Conservation (phyloP, 1,284 basidiomycete genomes). For the Ceratobasidium sp. region DNA sequence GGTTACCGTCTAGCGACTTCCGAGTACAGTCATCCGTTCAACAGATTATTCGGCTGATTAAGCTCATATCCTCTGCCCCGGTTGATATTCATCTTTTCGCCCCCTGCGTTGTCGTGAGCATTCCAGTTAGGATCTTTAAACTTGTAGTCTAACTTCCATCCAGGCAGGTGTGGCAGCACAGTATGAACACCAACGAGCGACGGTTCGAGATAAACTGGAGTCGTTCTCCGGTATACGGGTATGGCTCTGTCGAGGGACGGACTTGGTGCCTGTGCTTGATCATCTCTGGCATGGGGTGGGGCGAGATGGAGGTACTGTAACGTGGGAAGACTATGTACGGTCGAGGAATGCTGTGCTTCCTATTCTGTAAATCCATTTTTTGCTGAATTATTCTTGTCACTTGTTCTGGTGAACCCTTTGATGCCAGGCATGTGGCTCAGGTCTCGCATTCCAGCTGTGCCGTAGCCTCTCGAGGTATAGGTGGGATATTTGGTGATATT, state of each 20-base stretch:
- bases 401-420: neutral
- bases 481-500: too few species aligned
- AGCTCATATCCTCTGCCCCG: neutral
- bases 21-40: constrained; percentile 30
- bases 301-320: constrained; percentile 10
- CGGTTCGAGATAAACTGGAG: constrained; percentile 7
- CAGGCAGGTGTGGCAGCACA: constrained; percentile 37
- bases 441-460: too few species aligned
- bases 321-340: constrained; percentile 34
- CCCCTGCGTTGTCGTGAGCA: constrained; percentile 24
- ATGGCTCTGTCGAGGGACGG: constrained; percentile 29
- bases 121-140: neutral
- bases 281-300: constrained; percentile 38
- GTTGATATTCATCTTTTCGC: constrained; percentile 26
- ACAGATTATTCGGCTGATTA: constrained; percentile 30
- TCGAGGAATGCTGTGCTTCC: constrained; percentile 20
- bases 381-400: neutral
- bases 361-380: neutral
- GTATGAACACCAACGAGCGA: constrained; percentile 33
- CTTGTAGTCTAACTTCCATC: neutral
- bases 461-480: too few species aligned
- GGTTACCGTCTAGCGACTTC: neutral
- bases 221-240: constrained; percentile 6
- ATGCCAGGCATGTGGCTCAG: too few species aligned
- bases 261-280: constrained; percentile 11